Evolutionary conservation across 1,284 basidiomycete genomes (phyloP).

Genomic region (Leccinum cinnamomeum): DNA sequence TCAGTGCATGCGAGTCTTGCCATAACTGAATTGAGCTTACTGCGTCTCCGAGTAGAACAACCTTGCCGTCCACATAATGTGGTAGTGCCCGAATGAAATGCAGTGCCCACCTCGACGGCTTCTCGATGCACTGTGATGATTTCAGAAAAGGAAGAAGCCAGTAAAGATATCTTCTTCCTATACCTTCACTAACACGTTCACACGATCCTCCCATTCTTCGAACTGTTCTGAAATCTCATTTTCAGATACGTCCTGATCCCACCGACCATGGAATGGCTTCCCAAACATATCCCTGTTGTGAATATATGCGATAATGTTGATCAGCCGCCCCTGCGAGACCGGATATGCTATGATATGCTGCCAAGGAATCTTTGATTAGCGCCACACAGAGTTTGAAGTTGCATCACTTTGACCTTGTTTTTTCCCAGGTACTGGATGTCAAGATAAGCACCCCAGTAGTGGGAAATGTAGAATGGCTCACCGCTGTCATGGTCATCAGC

Average conservation of each 20-base stretch:
- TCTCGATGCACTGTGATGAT: conserved; percentile 17
- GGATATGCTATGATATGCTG: conserved; percentile 46
- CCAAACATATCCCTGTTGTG: conserved; percentile 38
- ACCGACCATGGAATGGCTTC: conserved; percentile 36
- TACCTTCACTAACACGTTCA: conserved; percentile 42
- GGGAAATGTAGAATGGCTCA: conserved; percentile 20
- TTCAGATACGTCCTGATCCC: conserved; percentile 35
- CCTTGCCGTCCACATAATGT: conserved; percentile 27
- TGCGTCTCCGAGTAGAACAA: conserved; percentile 40
- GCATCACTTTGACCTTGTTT: conserved; percentile 37
- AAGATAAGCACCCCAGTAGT: neutral
- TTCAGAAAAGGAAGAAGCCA: conserved; percentile 2
- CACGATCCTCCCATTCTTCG: conserved; percentile 44
- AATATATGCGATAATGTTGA: conserved; percentile 45
- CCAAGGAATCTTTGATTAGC: neutral
- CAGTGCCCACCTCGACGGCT: conserved; percentile 32
- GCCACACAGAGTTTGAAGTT: neutral
- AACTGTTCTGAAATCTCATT: conserved; percentile 36
- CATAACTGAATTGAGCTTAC: conserved; percentile 14
- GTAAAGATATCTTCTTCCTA: neutral
- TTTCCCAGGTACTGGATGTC: conserved; percentile 43
- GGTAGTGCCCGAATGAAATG: conserved; percentile 33
- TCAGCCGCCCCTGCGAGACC: conserved; percentile 39
- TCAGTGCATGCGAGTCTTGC: neutral
- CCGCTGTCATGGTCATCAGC: conserved; percentile 37